These are phyloP conservation scores for Colletotrichum lupini DNA, from an alignment of 2,329 filamentous ascomycete species.

Conservation along the genomic window DNA sequence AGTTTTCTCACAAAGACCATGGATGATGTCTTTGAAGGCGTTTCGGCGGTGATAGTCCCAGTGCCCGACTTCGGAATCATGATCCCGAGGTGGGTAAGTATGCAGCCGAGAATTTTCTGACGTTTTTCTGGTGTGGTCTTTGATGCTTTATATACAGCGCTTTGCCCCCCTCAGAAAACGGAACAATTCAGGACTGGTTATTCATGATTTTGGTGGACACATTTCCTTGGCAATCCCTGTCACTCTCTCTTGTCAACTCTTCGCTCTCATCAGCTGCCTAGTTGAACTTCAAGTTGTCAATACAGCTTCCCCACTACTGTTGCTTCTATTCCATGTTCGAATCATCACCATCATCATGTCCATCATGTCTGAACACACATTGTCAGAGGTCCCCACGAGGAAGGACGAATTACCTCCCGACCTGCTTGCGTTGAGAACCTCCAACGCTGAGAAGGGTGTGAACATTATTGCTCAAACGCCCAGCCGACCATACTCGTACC, in stretches of 20 bases:
- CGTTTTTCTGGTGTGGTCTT: background rate
- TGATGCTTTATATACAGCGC: conserved; percentile 19
- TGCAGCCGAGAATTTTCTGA: background rate
- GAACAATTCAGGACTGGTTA: background rate
- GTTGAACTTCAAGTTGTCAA: conserved; percentile 9
- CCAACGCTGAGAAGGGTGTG: conserved; percentile 34
- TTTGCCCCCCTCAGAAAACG: background rate
- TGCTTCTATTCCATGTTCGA: background rate
- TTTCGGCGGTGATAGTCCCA: conserved; percentile 4
- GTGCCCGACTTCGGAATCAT: conserved; percentile 27
- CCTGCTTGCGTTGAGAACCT: conserved; percentile 16
- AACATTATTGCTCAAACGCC: conserved; percentile 31
- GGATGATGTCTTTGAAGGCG: conserved; percentile 16
- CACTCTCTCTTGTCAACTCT: background rate
- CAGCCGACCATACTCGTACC: conserved; percentile 26
- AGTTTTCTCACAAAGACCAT: background rate
- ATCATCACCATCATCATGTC: background rate
- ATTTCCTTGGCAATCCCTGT: conserved; percentile 7
- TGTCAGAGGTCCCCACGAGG: conserved; percentile 28
- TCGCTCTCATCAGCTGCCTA: conserved; percentile 5
- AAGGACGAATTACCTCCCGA: conserved; percentile 18
- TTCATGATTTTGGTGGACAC: conserved; percentile 1
- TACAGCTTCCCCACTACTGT: conserved; percentile 7
- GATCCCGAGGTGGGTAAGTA: conserved; percentile 13
- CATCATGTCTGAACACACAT: conserved; percentile 25